Evolutionary conservation across 106 monocot species (phyloP), one percentile per base, ranked within the genome.

Genomic region (Platanthera zijinensis): DNA sequence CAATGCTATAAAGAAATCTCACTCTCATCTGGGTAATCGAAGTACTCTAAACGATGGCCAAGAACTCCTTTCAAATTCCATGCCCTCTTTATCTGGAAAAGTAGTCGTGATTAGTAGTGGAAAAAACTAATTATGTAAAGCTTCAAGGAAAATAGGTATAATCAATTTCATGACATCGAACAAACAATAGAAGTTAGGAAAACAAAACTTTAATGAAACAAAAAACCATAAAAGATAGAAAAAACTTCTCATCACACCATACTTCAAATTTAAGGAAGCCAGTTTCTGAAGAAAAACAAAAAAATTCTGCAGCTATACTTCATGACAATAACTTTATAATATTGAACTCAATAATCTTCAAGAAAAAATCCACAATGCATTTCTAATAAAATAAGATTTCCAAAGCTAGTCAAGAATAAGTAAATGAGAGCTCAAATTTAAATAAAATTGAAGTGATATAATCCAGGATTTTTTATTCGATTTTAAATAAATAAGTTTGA

Each of bases 21-120:
- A 72, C 72, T 72, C 72, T 72, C 72, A 72, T 72, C 72, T 10
- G 72, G 72, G 15, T 72, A 72, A 72, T 72, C 72, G 8, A 50
- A 72, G 51, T 51, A 72, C 51, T 72, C 72, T 46, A 72, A 72
- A 21, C 51, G 51, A 51, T 50, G 51, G 10, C 49, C 10, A 21
- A 21, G 17, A 72, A 21, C 51, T 25, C 49, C 72, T 50, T 51
- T 72, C 22, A 19, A 5, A 50, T 3, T 10, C 21, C 50, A 51
- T 51, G 51, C 51, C 10, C 22, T 21, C 21, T 72, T 51, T 50
- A 72, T 72, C 72, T 72, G 51, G 9, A 51, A 22, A 70, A 66
- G 11, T 66, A 66, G 11, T 32, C 30, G 28, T 32, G 32, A 66
- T 66, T 66, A 66, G 30, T 7, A 11, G n/a, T 32, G 66, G 17